Conservation (phyloP, 306 rosid genomes). For the Vigna angularis region DNA sequence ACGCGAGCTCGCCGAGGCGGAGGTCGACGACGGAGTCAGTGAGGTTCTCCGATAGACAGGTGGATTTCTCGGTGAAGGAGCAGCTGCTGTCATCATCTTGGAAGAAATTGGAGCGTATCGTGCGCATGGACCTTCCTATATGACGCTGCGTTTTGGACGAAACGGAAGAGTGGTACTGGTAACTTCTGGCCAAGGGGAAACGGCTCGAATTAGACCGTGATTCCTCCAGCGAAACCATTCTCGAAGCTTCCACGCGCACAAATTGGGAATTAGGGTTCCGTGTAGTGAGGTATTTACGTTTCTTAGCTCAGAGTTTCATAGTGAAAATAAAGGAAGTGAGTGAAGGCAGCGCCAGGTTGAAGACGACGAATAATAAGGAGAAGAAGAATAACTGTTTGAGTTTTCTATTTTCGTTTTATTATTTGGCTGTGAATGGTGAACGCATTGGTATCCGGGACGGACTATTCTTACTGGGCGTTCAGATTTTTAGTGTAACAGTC, state of each 20-base stretch:
- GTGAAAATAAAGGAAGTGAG: conserved; percentile 13
- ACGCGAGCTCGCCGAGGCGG: conserved; percentile 85
- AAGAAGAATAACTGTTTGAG: background rate
- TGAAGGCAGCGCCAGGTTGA: conserved; percentile 36
- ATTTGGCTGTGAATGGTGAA: conserved; percentile 41
- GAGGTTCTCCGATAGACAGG: conserved; percentile 67
- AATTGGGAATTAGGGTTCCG: conserved; percentile 4
- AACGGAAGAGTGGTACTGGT: conserved; percentile 59
- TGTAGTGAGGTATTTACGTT: background rate
- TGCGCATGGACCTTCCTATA: conserved; percentile 92
- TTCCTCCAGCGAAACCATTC: conserved; percentile 87
- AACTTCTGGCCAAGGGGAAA: conserved; percentile 56
- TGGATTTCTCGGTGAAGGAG: conserved; percentile 59
- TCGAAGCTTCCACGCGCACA: conserved; percentile 12
- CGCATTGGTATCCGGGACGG: conserved; percentile 37
- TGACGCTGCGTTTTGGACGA: conserved; percentile 64
- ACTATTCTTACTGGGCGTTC: conserved; percentile 23
- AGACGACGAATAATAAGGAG: conserved; percentile 38
- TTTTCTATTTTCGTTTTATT: background rate
- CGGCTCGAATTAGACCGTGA: conserved; percentile 69
- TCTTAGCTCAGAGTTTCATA: conserved; percentile 44
- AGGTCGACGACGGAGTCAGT: conserved; percentile 90
- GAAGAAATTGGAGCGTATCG: conserved; percentile 77
- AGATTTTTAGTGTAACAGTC: conserved; percentile 47
- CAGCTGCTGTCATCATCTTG: conserved; percentile 56